Percentiles rank a stretch among this genome's conserved stretches.
phyloP scores from a whole-genome alignment of 1,284 basidiomycete genomes.

The Volvariella volvacea region DNA sequence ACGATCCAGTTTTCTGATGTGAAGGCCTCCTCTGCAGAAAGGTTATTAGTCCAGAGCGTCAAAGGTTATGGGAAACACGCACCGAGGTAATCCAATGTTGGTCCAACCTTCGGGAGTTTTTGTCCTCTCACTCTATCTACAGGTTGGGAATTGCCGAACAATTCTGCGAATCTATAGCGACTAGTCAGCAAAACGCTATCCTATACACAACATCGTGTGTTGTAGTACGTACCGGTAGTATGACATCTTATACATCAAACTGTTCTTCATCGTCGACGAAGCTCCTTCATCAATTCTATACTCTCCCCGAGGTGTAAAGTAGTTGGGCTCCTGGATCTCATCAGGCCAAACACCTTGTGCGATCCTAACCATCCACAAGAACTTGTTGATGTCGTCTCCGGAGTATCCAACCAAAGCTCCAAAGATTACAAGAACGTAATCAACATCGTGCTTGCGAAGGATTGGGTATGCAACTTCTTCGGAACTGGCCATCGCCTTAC shows the following conservation, averaged over 20 bases:
- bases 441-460: constrained; percentile 94
- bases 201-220: constrained; percentile 4
- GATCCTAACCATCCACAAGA: constrained; percentile 98
- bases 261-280: constrained; percentile 88
- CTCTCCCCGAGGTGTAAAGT: constrained; percentile 92
- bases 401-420: constrained; percentile 96
- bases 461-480: constrained; percentile 98
- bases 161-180: constrained; percentile 81
- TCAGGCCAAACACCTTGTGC: constrained; percentile 99
- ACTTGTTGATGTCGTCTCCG: constrained; percentile 99
- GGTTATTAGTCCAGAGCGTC: background rate
- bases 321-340: constrained; percentile 92
- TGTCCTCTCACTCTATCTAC: constrained; percentile 84
- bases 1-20: constrained; percentile 99
- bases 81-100: constrained; percentile 85
- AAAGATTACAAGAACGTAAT: constrained; percentile 97
- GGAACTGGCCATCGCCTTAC: constrained; percentile 92
- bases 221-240: constrained; percentile 87
- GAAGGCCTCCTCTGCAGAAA: constrained; percentile 79
- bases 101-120: constrained; percentile 67
- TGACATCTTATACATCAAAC: constrained; percentile 98
- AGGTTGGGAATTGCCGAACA: constrained; percentile 73
- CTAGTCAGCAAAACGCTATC: constrained; percentile 5
- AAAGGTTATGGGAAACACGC: constrained; percentile 19
- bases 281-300: constrained; percentile 91